phyloP scores from a whole-genome alignment of 129 eudicot genomes.

The Ambrosia trifida region DNA sequence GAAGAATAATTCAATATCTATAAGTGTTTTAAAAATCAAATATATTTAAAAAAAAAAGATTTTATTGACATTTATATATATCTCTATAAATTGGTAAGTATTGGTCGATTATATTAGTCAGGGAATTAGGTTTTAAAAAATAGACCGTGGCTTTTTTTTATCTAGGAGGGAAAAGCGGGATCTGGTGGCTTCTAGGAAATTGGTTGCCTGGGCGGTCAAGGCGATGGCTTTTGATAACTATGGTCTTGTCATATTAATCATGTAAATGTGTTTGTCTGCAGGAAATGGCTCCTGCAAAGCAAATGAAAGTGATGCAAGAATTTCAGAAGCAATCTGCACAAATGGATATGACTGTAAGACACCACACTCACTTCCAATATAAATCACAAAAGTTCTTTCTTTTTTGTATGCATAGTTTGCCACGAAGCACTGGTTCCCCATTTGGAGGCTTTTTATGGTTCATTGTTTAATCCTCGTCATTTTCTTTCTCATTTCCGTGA shows the following conservation, averaged over 20 bases:
- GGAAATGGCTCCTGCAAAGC: constrained; percentile 98
- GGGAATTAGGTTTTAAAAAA: too few relatives aligned
- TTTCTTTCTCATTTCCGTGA: not conserved
- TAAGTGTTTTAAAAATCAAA: too few relatives aligned
- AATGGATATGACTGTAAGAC: constrained; percentile 99
- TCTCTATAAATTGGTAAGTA: too few relatives aligned
- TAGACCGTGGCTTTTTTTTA: too few relatives aligned
- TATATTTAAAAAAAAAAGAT: too few relatives aligned
- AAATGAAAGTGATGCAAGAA: constrained; percentile 80
- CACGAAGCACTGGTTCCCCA: not conserved
- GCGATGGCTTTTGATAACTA: too few relatives aligned
- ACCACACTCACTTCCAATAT: constrained; percentile 15
- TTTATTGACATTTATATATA: too few relatives aligned
- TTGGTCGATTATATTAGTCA: too few relatives aligned
- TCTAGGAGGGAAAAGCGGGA: too few relatives aligned
- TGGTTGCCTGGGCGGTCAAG: too few relatives aligned
- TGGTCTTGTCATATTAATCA: constrained; percentile 1
- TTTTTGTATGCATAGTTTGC: not conserved
- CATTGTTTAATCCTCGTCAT: constrained; percentile 7
- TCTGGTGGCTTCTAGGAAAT: too few relatives aligned
- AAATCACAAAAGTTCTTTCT: not conserved
- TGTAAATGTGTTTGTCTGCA: constrained; percentile 41
- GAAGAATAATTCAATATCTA: too few relatives aligned
- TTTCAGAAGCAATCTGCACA: constrained; percentile 98
- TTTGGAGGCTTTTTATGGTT: not conserved